phyloP scores from a whole-genome alignment of 371 early-diverging fungal species.

The Rhizopus sp. region DNA sequence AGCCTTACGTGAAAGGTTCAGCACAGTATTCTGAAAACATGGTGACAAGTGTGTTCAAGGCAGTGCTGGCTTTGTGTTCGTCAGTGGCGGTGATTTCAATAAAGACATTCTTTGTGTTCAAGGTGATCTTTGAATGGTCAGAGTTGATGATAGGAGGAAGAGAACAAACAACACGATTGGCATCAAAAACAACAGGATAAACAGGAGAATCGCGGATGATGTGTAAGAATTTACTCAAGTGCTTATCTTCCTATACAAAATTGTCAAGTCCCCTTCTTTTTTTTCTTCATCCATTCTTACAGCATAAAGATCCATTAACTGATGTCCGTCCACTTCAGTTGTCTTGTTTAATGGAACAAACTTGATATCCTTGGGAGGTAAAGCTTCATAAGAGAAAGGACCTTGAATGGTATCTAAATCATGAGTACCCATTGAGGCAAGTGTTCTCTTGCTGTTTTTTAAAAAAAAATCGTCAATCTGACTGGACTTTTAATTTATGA shows the following conservation, averaged over 20 bases:
- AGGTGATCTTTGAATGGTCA: constrained; percentile 96
- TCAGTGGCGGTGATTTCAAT: constrained; percentile 99
- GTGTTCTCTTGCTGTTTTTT: constrained; percentile 80
- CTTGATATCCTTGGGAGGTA: constrained; percentile 85
- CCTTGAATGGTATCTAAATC: constrained; percentile 96
- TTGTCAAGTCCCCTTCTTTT: background rate
- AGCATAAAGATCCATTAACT: constrained; percentile 91
- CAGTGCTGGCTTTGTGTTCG: constrained; percentile 92
- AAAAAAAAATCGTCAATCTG: background rate
- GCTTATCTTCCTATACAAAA: constrained; percentile 62
- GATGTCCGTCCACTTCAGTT: constrained; percentile 82
- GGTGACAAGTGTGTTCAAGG: constrained; percentile 89
- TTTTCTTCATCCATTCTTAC: constrained; percentile 27
- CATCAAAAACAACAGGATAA: constrained; percentile 93
- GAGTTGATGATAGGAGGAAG: constrained; percentile 99
- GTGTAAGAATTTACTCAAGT: constrained; percentile 90
- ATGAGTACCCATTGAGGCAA: constrained; percentile 99
- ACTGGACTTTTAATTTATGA: constrained; percentile 8
- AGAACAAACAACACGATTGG: constrained; percentile 85
- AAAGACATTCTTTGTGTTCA: constrained; percentile 97
- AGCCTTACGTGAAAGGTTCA: constrained; percentile 83
- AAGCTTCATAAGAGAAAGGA: constrained; percentile 96
- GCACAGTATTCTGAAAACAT: constrained; percentile 95
- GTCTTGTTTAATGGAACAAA: constrained; percentile 96
- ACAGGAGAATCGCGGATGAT: constrained; percentile 92